phyloP scores from a whole-genome alignment of 768 basidiomycete genomes.

The Trametopsis cervina region DNA sequence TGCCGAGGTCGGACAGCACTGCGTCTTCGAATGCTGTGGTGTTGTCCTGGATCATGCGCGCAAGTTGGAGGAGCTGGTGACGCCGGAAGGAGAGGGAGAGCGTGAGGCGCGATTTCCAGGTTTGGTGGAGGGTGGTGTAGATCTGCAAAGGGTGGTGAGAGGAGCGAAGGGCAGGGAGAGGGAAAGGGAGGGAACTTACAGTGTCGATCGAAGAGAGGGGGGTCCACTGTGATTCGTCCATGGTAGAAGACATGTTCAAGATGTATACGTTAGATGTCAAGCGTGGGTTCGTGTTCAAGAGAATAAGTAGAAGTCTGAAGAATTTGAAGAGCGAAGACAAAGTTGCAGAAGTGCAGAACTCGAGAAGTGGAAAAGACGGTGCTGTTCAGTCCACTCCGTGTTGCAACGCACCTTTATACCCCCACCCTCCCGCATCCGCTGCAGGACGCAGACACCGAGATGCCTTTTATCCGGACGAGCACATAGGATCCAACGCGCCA shows the following conservation, averaged over 20 bases:
- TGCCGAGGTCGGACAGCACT: conserved; percentile 23
- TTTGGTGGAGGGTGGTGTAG: conserved; percentile 31
- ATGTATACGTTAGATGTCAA: too few species aligned
- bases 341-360: neutral
- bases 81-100: conserved; percentile 50
- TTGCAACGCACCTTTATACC: neutral
- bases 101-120: conserved; percentile 43
- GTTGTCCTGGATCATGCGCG: conserved; percentile 56
- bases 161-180: neutral
- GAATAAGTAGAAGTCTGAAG: neutral
- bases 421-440: too few species aligned
- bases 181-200: neutral
- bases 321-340: neutral
- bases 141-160: conserved; percentile 22
- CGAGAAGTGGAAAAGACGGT: neutral
- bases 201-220: conserved; percentile 8
- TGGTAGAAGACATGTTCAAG: too few species aligned
- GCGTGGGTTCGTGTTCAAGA: too few species aligned
- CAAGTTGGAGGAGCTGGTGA: conserved; percentile 57
- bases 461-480: neutral
- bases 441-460: neutral
- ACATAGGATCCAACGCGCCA: neutral
- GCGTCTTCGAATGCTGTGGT: conserved; percentile 41
- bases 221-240: conserved; percentile 9
- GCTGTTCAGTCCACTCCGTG: neutral